Base-by-base conservation (phyloP, 306 rosid genomes). In the Parietaria judaica region DNA sequence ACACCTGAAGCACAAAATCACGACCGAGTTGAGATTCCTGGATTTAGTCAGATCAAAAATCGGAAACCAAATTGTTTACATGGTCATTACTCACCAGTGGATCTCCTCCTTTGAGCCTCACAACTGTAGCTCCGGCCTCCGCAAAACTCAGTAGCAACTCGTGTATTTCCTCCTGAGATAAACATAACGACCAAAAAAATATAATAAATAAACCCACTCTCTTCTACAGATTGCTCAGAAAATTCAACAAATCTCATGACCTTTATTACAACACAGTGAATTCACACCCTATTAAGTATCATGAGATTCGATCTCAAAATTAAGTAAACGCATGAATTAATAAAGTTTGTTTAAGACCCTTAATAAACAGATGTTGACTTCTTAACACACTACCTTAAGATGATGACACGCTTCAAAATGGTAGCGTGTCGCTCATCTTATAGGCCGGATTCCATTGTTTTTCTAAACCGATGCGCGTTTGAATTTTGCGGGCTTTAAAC, bases 81-180 rank as follows among this genome's bases (percentile, higher is more conserved):
- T 45, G 39, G 17, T 14, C 9, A 47, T 4, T 37, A 65, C 96
- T 86, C 70, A 92, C 98, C 87, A 92, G 74, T 56, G 96, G 98
- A 67, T 92, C 98, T 60, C 98, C 98, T 74, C 98, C 98, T 84
- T 92, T 92, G 44, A 92, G 86, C 64, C 96, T 84, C 64, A 92
- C 98, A 75, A 92, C 96, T 51, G 80, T 88, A 4, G 95, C 98
- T 38, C 95, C 98, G 51, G 88, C 98, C 81, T 92, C 96, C 15
- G 96, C 98, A 84, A 92, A 92, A 76, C 84, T 84, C 69, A 88
- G 78, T 66, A 92, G 90, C 74, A 92, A 83, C 68, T 88, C 96
- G 56, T 92, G 98, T 75, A 88, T 92, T 74, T 88, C 98, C 76
- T 92, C 96, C 96, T 92, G 80, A 73, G 62, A 23, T 34, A 70